Percentiles rank a stretch among this genome's conserved stretches.
Evolutionary conservation across 495 filamentous ascomycete species (phyloP).

Genomic region (Margaritispora aquatica): DNA sequence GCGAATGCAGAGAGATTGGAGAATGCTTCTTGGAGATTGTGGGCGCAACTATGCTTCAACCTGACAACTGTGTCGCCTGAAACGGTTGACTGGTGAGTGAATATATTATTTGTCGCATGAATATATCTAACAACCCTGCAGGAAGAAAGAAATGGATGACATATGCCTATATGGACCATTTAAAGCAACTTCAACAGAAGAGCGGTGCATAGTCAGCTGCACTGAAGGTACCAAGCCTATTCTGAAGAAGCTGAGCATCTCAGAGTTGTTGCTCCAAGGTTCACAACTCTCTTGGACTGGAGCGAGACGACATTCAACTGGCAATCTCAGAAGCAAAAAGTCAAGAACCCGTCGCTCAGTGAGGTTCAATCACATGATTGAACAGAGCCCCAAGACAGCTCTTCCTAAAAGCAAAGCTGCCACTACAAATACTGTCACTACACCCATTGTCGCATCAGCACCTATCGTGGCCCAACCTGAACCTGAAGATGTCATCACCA

Average conservation of each 20-base stretch:
- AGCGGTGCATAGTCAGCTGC: slow-evolving; percentile 70
- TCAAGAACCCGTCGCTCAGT: slow-evolving; percentile 45
- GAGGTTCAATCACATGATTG: slow-evolving; percentile 81
- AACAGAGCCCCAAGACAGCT: slow-evolving; percentile 71
- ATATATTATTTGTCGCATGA: too few relatives aligned
- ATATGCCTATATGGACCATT: slow-evolving; percentile 95
- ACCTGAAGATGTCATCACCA: neutral
- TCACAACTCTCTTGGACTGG: slow-evolving; percentile 42
- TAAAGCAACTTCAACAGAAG: slow-evolving; percentile 44
- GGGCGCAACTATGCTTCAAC: slow-evolving; percentile 81
- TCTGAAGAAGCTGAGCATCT: slow-evolving; percentile 88
- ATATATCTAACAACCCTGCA: slow-evolving; percentile 28
- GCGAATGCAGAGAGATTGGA: slow-evolving; percentile 77
- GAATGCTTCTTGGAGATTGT: slow-evolving; percentile 97
- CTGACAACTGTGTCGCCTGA: slow-evolving; percentile 49
- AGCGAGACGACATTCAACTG: slow-evolving; percentile 49
- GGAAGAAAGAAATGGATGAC: slow-evolving; percentile 93
- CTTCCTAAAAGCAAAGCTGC: neutral
- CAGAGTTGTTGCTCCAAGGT: slow-evolving; percentile 83
- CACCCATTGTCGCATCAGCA: neutral
- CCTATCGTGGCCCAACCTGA: neutral
- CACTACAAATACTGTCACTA: neutral
- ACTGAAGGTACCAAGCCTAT: slow-evolving; percentile 73
- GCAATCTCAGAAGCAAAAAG: slow-evolving; percentile 47
- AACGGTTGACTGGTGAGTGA: slow-evolving; percentile 16